These are phyloP conservation scores for Cyclanthera cordifolia DNA, from an alignment of 306 rosid genomes.

Conservation along the genomic window DNA sequence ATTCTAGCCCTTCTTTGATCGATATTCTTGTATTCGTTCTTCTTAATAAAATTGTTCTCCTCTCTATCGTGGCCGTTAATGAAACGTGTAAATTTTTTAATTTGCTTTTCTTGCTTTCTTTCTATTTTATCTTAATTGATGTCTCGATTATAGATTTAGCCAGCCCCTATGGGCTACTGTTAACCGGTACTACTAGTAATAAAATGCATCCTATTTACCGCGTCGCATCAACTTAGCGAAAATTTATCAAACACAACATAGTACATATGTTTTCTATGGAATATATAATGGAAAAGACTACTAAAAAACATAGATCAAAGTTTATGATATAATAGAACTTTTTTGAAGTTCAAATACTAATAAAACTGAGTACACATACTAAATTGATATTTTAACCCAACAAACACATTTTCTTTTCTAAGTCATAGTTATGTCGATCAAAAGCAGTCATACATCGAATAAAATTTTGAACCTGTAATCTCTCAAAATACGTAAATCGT, in stretches of 20 bases:
- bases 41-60: too few relatives aligned
- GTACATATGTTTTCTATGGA: background rate
- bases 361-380: background rate
- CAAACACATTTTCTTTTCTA: background rate
- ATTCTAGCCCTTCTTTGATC: too few relatives aligned
- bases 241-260: background rate
- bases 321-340: background rate
- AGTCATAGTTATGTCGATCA: background rate
- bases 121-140: too few relatives aligned
- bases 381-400: background rate
- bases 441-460: background rate
- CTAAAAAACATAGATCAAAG: background rate
- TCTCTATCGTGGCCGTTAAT: too few relatives aligned
- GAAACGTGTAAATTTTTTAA: too few relatives aligned
- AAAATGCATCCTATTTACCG: background rate
- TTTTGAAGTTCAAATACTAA: background rate
- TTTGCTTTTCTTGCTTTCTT: too few relatives aligned
- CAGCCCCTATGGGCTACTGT: background rate
- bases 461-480: background rate
- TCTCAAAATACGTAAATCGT: background rate
- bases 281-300: background rate
- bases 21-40: too few relatives aligned
- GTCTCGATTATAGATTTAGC: background rate
- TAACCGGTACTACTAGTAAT: background rate
- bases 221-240: background rate